These are phyloP conservation scores for Selaginella moellendorffii DNA, from an alignment of 75 land plant genomes.

Conservation along the genomic window DNA sequence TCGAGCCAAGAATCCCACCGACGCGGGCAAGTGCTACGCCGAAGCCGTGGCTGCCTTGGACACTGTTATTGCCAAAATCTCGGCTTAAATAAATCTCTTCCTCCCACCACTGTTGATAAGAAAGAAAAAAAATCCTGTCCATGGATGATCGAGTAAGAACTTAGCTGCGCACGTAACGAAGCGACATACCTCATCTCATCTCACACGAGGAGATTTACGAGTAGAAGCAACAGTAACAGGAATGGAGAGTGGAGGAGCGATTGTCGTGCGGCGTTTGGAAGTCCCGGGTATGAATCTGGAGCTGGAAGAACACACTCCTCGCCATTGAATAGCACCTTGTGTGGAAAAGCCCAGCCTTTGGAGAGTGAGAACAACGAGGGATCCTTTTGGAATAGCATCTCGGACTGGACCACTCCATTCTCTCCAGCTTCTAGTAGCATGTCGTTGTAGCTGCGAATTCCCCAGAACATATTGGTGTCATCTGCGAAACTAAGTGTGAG, in stretches of 20 bases:
- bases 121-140: no score
- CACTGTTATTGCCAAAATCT: conserved; percentile 58
- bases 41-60: conserved; percentile 44
- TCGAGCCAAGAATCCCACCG: conserved; percentile 48
- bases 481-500: neutral
- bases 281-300: neutral
- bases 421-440: conserved; percentile 3
- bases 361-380: neutral
- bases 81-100: neutral
- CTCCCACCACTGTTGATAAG: no score
- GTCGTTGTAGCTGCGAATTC: neutral
- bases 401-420: conserved; percentile 1
- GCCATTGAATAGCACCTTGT: neutral
- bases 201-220: no score
- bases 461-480: conserved; percentile 4
- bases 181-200: no score
- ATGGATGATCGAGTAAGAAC: no score
- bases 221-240: no score
- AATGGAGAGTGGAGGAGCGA: neutral
- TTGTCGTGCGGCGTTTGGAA: neutral
- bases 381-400: neutral
- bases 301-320: neutral
- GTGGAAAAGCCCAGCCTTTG: conserved; percentile 6
- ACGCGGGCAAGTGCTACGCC: conserved; percentile 67
- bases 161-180: no score